Conservation (phyloP, 1,139 yeast genomes). For the Blastobotrys serpentis region DNA sequence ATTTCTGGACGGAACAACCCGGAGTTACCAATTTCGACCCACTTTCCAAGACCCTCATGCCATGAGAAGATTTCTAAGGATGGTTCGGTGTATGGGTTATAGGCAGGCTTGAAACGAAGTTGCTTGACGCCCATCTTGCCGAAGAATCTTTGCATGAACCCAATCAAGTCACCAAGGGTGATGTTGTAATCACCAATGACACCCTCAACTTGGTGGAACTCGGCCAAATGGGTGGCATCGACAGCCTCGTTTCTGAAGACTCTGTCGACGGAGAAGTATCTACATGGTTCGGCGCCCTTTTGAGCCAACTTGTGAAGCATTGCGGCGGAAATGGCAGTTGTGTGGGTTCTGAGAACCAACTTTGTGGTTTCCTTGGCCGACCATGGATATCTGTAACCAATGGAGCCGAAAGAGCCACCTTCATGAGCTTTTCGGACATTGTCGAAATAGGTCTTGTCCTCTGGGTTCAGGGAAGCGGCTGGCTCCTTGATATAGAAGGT, state of each 20-base stretch:
- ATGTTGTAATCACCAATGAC: slow-evolving; percentile 95
- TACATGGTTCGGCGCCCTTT: slow-evolving; percentile 60
- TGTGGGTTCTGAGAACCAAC: slow-evolving; percentile 94
- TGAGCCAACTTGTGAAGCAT: slow-evolving; percentile 82
- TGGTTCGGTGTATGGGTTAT: slow-evolving; percentile 99
- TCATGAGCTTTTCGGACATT: slow-evolving; percentile 83
- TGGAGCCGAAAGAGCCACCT: slow-evolving; percentile 87
- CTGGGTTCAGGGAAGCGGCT: slow-evolving; percentile 70
- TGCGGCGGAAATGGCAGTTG: slow-evolving; percentile 88
- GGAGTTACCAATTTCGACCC: slow-evolving; percentile 99
- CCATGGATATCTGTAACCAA: slow-evolving; percentile 99
- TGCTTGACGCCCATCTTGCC: slow-evolving; percentile 95
- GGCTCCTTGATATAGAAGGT: slow-evolving; percentile 98
- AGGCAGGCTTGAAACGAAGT: slow-evolving; percentile 96
- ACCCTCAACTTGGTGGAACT: slow-evolving; percentile 99
- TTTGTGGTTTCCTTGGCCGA: slow-evolving; percentile 83
- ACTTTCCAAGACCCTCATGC: slow-evolving; percentile 90
- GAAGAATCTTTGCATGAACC: slow-evolving; percentile 97
- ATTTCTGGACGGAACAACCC: slow-evolving; percentile 99
- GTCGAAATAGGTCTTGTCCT: slow-evolving; percentile 72
- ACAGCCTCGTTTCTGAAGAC: slow-evolving; percentile 99
- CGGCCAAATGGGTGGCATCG: slow-evolving; percentile 99
- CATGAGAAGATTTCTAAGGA: slow-evolving; percentile 96
- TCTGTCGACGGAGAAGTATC: slow-evolving; percentile 94
- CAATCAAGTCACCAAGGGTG: slow-evolving; percentile 93